These are phyloP conservation scores for Tripidium arundinaceum DNA, from an alignment of 202 grass and related monocot species.

Conservation along the genomic window DNA sequence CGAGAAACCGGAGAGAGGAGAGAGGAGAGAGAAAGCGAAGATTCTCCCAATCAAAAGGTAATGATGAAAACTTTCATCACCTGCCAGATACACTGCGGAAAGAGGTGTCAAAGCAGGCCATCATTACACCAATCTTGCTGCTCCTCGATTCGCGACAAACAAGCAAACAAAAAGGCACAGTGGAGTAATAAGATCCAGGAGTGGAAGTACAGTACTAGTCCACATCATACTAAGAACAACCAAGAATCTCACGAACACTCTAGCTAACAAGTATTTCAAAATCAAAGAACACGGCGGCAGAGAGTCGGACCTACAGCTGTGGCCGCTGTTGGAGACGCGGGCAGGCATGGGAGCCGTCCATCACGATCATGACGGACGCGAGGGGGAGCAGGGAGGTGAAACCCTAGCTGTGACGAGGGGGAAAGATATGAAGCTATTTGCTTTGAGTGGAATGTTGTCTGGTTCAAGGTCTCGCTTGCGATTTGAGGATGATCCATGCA, in stretches of 20 bases:
- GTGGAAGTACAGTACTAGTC: no score
- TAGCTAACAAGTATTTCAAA: neutral
- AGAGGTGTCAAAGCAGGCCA: no score
- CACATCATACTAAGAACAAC: no score
- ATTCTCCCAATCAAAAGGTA: no score
- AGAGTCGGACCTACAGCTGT: slow-evolving; percentile 59
- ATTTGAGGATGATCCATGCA: slow-evolving; percentile 10
- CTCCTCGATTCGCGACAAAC: no score
- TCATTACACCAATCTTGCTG: no score
- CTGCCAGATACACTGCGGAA: no score
- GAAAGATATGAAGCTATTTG: slow-evolving; percentile 64
- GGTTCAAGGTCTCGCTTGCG: slow-evolving; percentile 63
- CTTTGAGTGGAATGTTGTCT: slow-evolving; percentile 98
- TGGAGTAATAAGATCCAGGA: no score
- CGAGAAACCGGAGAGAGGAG: no score
- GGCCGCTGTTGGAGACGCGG: slow-evolving; percentile 29
- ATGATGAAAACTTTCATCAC: no score
- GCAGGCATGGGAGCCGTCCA: slow-evolving; percentile 29
- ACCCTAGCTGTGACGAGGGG: slow-evolving; percentile 50
- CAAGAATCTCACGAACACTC: neutral
- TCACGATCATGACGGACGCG: slow-evolving; percentile 23
- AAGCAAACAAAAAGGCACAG: no score
- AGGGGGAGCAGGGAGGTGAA: slow-evolving; percentile 23
- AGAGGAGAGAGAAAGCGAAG: no score
- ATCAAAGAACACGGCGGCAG: slow-evolving; percentile 50